Base-by-base conservation (phyloP, 176 grass and related monocot genomes). In the Rhynchospora breviuscula region DNA sequence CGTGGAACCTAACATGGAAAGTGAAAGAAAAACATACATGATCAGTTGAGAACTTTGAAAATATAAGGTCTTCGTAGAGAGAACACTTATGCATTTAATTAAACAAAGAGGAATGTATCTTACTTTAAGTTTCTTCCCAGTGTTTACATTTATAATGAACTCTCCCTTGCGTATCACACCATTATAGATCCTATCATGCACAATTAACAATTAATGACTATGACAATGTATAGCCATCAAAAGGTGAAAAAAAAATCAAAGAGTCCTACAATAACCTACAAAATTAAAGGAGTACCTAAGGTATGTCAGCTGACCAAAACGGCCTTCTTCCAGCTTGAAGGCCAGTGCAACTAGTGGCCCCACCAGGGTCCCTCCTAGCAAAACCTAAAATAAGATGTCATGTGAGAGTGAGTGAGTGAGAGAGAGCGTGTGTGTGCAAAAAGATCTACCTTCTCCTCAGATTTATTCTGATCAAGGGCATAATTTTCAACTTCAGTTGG, bases 221-320 rank as follows among this genome's bases (percentile, higher is more conserved):
- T 23, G 35, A 17, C 63, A 9, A 67, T 1, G 21, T 75, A 53
- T 52, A 52, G 49, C 7, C 7, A 53, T 76, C 48, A 76, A 5
- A 53, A 67, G 23, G 29, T 29, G 29, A 54, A 84, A 84, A 84
- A 84, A 3, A 63, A 74, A 29, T 29, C 47, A 40, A 23, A 3
- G 48, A 65, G 82, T 65, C 48, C 4, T 79, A 78, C 4, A 81
- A 88, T 31, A 13, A 60, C 48, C 4, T 79, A 78, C 4, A 81
- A 88, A 10, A 13, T 8, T 8, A 31, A 12, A 72, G 23, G 48
- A 80, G 62, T 74, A 95, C 96, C 96, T 91, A 87, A 98, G 86
- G 88, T 98, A 98, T 56, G 96, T 98, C 79, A 98, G 83, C 83
- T 98, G 96, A 89, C 92, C 96, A 87, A 98, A 98, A 86, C 96